These are phyloP conservation scores for Phalaenopsis aphrodite DNA, from an alignment of 106 monocot species.

Conservation along the genomic window DNA sequence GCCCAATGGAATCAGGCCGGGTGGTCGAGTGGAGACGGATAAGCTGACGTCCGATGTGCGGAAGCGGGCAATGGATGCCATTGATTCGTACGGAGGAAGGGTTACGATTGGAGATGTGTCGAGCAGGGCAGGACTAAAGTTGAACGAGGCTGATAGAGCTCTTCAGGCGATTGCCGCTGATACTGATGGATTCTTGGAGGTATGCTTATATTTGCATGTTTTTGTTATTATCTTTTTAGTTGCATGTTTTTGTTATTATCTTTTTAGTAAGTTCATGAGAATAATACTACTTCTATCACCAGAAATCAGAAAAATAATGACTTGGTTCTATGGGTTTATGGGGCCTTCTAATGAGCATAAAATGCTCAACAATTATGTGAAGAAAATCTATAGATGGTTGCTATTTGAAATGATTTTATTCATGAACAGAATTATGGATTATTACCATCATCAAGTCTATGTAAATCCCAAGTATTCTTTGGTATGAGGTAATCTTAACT, in stretches of 20 bases:
- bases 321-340: too few species aligned
- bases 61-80: slow-evolving; percentile 63
- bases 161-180: slow-evolving; percentile 94
- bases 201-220: slow-evolving; percentile 13
- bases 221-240: too few species aligned
- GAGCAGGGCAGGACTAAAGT: slow-evolving; percentile 61
- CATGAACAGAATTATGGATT: too few species aligned
- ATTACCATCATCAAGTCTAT: background rate
- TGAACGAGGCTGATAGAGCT: slow-evolving; percentile 74
- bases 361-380: background rate
- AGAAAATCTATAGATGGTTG: background rate
- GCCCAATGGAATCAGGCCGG: slow-evolving; percentile 39
- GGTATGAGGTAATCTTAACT: background rate
- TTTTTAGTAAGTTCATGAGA: background rate
- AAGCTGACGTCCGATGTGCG: slow-evolving; percentile 62
- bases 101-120: slow-evolving; percentile 96
- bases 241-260: background rate
- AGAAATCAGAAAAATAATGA: background rate
- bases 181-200: slow-evolving; percentile 92
- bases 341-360: too few species aligned
- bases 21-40: slow-evolving; percentile 78
- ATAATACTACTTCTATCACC: background rate
- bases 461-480: background rate
- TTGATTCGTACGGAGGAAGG: slow-evolving; percentile 68
- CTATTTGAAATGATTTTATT: background rate